These are phyloP conservation scores for Talaromyces liani DNA, from an alignment of 495 filamentous ascomycete genomes.

Conservation along the genomic window DNA sequence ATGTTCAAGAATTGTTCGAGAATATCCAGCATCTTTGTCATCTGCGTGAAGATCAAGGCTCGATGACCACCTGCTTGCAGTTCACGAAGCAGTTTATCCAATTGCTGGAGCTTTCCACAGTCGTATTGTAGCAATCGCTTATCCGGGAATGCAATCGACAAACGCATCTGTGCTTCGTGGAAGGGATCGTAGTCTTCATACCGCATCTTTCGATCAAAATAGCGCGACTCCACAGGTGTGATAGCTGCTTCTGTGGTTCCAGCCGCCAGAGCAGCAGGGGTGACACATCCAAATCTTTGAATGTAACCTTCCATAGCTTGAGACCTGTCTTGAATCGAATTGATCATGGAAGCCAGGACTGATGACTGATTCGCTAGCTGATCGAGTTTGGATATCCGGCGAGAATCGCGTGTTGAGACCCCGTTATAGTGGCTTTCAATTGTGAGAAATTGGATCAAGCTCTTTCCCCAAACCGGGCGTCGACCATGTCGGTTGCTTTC, in stretches of 20 bases:
- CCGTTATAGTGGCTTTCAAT: slow-evolving; percentile 47
- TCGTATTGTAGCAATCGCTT: slow-evolving; percentile 94
- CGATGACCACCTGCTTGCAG: slow-evolving; percentile 87
- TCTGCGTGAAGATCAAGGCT: slow-evolving; percentile 96
- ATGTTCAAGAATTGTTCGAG: slow-evolving; percentile 98
- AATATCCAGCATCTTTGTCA: slow-evolving; percentile 98
- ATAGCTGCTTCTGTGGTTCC: slow-evolving; percentile 65
- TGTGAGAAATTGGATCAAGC: slow-evolving; percentile 62
- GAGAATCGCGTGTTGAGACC: slow-evolving; percentile 29
- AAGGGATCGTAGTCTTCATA: slow-evolving; percentile 68
- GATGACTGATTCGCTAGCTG: slow-evolving; percentile 69
- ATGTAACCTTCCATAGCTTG: slow-evolving; percentile 64
- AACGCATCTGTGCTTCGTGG: slow-evolving; percentile 86
- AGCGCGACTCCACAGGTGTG: slow-evolving; percentile 56
- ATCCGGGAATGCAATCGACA: slow-evolving; percentile 95
- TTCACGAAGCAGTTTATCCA: slow-evolving; percentile 79
- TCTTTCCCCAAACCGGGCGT: slow-evolving; percentile 71
- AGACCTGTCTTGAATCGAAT: slow-evolving; percentile 64
- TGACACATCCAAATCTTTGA: slow-evolving; percentile 83
- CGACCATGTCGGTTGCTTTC: slow-evolving; percentile 76
- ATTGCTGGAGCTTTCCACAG: slow-evolving; percentile 90
- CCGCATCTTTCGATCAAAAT: slow-evolving; percentile 39
- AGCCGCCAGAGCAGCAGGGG: slow-evolving; percentile 74
- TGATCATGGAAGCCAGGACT: slow-evolving; percentile 63
- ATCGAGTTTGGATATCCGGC: slow-evolving; percentile 45